These are phyloP conservation scores for Fusarium temperatum DNA, from an alignment of 2,329 filamentous ascomycete genomes.

Conservation along the genomic window DNA sequence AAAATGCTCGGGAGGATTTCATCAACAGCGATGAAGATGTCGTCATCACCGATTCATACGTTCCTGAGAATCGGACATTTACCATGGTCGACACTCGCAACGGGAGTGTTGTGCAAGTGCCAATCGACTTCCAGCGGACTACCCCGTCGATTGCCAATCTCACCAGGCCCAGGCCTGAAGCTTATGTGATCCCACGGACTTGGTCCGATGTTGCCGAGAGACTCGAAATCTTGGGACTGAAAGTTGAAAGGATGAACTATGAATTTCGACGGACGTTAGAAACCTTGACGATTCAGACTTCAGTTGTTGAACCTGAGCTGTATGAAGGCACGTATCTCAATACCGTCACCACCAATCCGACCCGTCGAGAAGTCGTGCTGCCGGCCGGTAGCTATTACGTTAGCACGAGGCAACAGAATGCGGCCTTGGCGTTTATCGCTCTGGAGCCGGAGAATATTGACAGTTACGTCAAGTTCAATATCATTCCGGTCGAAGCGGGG, in stretches of 20 bases:
- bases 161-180: neutral
- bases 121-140: slow-evolving; percentile 9
- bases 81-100: slow-evolving; percentile 8
- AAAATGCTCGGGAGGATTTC: neutral
- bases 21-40: slow-evolving; percentile 13
- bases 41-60: neutral
- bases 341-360: slow-evolving; percentile 8
- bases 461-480: slow-evolving; percentile 16
- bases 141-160: slow-evolving; percentile 6
- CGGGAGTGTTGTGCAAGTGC: neutral
- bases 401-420: slow-evolving; percentile 11
- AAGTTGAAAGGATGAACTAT: neutral
- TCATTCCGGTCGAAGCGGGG: neutral
- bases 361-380: neutral
- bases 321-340: slow-evolving; percentile 17
- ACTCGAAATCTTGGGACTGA: neutral
- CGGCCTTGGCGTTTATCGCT: slow-evolving; percentile 2
- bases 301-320: neutral
- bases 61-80: neutral
- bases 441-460: slow-evolving; percentile 19
- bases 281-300: neutral
- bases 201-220: neutral
- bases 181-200: slow-evolving; percentile 7
- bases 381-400: slow-evolving; percentile 7
- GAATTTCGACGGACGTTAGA: neutral